Percentiles rank a stretch among this genome's conserved stretches.
phyloP scores from a whole-genome alignment of 192 early-diverging fungal species.

The Coemansia umbellata region DNA sequence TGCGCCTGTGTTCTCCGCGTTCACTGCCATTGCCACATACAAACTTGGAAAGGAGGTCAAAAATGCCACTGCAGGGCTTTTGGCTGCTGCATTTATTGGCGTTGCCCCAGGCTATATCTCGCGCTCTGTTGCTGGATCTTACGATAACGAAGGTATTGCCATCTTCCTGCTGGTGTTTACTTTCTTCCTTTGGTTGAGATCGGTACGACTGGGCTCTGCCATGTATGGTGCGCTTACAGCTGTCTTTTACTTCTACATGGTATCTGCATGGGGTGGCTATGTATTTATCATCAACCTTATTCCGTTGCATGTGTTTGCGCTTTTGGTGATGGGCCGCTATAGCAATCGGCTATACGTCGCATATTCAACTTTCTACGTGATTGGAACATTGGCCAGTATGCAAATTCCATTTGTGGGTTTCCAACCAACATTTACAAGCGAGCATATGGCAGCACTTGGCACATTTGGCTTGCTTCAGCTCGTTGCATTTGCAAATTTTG shows the following conservation, averaged over 20 bases:
- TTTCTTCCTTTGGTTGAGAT: constrained; percentile 98
- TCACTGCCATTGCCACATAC: constrained; percentile 96
- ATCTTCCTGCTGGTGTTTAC: constrained; percentile 98
- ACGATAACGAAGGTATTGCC: constrained; percentile 99
- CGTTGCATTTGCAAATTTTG: constrained; percentile 83
- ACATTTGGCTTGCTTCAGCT: constrained; percentile 97
- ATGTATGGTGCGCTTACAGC: constrained; percentile 83
- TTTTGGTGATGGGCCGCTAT: constrained; percentile 95
- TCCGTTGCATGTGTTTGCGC: constrained; percentile 91
- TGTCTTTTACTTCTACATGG: constrained; percentile 99
- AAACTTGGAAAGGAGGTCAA: constrained; percentile 90
- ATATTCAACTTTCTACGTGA: constrained; percentile 97
- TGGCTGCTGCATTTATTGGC: constrained; percentile 97
- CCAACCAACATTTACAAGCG: constrained; percentile 92
- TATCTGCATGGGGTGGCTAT: constrained; percentile 99
- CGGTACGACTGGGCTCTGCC: constrained; percentile 90
- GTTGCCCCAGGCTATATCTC: constrained; percentile 99
- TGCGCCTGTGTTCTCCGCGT: constrained; percentile 92
- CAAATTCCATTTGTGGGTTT: constrained; percentile 99
- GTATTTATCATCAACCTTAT: constrained; percentile 99
- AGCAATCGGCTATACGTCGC: constrained; percentile 91
- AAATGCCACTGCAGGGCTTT: constrained; percentile 84
- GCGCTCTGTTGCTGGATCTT: constrained; percentile 99
- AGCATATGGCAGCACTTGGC: constrained; percentile 99
- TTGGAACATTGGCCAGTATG: constrained; percentile 97